These are phyloP conservation scores for Veloporphyrellus conicus DNA, from an alignment of 1,284 basidiomycete species.

Conservation along the genomic window DNA sequence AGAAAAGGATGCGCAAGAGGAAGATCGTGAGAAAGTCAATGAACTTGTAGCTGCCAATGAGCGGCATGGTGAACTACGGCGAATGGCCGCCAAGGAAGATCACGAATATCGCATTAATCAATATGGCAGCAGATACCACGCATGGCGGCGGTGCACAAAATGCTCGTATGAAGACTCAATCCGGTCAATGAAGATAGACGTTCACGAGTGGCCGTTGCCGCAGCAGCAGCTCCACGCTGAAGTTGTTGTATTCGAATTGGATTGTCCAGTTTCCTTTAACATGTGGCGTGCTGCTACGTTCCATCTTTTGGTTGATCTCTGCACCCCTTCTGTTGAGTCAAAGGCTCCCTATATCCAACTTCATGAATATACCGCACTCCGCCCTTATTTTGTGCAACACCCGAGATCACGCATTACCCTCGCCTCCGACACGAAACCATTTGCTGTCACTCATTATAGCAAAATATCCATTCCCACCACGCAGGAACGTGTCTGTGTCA, in stretches of 20 bases:
- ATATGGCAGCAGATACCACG: not conserved
- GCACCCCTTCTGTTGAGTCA: conserved; percentile 1
- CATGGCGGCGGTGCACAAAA: conserved; percentile 22
- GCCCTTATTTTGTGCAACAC: conserved; percentile 11
- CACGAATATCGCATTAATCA: not conserved
- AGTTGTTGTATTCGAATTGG: conserved; percentile 44
- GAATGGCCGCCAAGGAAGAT: conserved; percentile 2
- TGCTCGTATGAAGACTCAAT: conserved; percentile 30
- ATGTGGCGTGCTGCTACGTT: conserved; percentile 46
- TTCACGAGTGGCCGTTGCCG: conserved; percentile 49
- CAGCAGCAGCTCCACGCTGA: conserved; percentile 16
- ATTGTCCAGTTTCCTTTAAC: conserved; percentile 37
- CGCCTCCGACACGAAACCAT: conserved; percentile 41
- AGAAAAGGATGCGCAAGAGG: conserved; percentile 19
- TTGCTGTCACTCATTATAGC: conserved; percentile 38
- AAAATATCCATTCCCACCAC: conserved; percentile 25
- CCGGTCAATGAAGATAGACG: conserved; percentile 27
- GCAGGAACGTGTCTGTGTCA: conserved; percentile 28
- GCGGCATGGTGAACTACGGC: conserved; percentile 13
- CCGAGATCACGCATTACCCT: conserved; percentile 32
- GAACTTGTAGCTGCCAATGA: conserved; percentile 22
- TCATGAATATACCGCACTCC: conserved; percentile 9
- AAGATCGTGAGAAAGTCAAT: conserved; percentile 20
- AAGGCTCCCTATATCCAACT: conserved; percentile 3
- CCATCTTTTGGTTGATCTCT: conserved; percentile 18